Percentiles rank a stretch among this genome's conserved stretches.
These are phyloP conservation scores for Ophiostoma novo-ulmi DNA, from an alignment of 2,329 filamentous ascomycete genomes.

Conservation along the genomic window DNA sequence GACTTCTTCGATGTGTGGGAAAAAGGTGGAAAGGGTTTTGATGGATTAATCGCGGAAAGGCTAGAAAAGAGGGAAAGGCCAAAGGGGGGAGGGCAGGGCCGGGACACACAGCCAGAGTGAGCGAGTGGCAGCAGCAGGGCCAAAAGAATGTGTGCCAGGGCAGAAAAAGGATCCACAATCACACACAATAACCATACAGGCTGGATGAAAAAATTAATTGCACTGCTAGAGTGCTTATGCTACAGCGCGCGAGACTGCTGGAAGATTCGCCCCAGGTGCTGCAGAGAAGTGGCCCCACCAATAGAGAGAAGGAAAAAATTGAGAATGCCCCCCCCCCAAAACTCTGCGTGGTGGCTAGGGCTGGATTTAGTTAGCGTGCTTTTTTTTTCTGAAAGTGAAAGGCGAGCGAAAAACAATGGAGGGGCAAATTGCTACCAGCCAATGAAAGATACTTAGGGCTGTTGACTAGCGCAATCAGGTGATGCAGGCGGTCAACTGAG, in stretches of 20 bases:
- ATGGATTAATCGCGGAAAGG: conserved; percentile 12
- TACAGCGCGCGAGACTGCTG: conserved; percentile 2
- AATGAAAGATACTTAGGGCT: not conserved
- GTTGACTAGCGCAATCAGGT: not conserved
- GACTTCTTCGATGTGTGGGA: conserved; percentile 18
- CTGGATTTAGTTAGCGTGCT: not conserved
- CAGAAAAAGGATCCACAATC: conserved; percentile 13
- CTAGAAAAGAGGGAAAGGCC: not conserved
- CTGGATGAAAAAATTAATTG: conserved; percentile 7
- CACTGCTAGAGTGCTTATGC: not conserved
- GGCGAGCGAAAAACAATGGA: not conserved
- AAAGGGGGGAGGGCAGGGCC: conserved; percentile 11
- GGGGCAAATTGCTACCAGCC: not conserved
- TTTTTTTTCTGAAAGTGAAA: not conserved
- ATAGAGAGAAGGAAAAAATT: conserved; percentile 11
- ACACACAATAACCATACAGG: conserved; percentile 9
- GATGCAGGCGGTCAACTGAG: not conserved
- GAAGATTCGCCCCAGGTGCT: conserved; percentile 3
- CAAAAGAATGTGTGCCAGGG: conserved; percentile 2
- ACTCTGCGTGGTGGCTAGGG: conserved; percentile 15
- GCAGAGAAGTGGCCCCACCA: conserved; percentile 9
- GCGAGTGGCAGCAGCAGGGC: conserved; percentile 8
- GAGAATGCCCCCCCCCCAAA: conserved; percentile 4
- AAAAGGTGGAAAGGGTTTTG: conserved; percentile 17
- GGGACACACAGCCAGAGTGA: not conserved